Base-by-base conservation (phyloP, 2,329 filamentous ascomycete genomes). In the Phialemonium atrogriseum region DNA sequence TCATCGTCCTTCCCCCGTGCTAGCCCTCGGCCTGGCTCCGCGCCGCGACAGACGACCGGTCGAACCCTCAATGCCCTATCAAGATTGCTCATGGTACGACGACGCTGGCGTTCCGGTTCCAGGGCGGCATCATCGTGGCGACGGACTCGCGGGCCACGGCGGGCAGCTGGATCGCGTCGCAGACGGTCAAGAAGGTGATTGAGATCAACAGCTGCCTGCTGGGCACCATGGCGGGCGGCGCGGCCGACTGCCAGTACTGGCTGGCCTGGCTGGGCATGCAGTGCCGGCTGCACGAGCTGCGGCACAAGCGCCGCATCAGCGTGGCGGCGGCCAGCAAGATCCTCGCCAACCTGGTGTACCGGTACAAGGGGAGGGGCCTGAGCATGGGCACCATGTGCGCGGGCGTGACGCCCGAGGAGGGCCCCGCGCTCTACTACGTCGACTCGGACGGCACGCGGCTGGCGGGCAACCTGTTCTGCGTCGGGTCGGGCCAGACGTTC, bases 371-470 rank as follows among this genome's bases (percentile, higher is more conserved):
- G 53, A 94, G 94, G 85, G 91, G 91, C 22, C 68, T 98, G 51
- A 94, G 85, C 57, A 98, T 98, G 91, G 91, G 91, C 48, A 98
- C 91, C 53, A 98, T 98, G 91, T 94, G 91, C 62, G 89, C 91
- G 21, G 91, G 91, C 52, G 91, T 98, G 45, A 91, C 91, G 43
- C 82, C 85, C 46, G 82, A 89, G 63, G 89, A 96, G 70, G 91
- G 91, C 9, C 91, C 91, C 16, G 91, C 91, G 24, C 81, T 98
- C 39, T 98, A 98, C 76, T 98, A 98, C 66, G 93, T 98, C 62
- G 91, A 98, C 68, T 88, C 81, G 43, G 91, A 98, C 64, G 91
- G 91, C 55, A 96, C 91, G 14, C 76, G 91, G 33, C 73, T 98
- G 37, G 67, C 85, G 13, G 91, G 91, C 29, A 95, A 98, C 68